phyloP scores from a whole-genome alignment of 108 stramenopile genomes.

The Schizochytrium sp. region DNA sequence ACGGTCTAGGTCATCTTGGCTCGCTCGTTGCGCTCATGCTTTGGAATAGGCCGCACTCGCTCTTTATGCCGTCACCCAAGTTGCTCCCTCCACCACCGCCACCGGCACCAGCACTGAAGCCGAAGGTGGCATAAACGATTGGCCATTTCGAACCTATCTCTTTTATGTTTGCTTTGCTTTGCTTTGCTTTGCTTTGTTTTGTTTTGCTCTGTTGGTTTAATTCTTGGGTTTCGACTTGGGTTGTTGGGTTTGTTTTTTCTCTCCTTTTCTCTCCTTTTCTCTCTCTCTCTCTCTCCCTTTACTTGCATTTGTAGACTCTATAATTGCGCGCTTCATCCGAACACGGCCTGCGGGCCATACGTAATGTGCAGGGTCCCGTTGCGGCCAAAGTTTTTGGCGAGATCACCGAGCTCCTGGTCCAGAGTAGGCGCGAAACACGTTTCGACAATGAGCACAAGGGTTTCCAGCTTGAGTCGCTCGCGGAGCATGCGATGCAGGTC shows the following conservation, averaged over 20 bases:
- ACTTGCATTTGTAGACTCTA: too few species aligned
- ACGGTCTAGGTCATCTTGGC: neutral
- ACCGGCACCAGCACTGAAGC: neutral
- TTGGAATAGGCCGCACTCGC: neutral
- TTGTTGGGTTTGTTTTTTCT: too few species aligned
- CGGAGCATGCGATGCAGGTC: neutral
- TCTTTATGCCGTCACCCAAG: neutral
- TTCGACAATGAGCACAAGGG: neutral
- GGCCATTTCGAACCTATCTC: neutral
- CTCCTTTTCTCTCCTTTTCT: too few species aligned
- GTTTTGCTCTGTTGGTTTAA: too few species aligned
- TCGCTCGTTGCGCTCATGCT: neutral
- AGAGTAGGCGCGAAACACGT: neutral
- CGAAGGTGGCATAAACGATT: neutral
- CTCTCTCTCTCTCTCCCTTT: too few species aligned
- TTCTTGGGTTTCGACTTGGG: too few species aligned
- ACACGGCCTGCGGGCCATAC: neutral
- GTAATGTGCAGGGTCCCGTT: neutral
- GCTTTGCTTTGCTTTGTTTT: too few species aligned
- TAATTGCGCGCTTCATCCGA: neutral
- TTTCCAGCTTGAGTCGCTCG: neutral
- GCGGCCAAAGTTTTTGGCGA: neutral
- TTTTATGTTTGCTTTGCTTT: neutral
- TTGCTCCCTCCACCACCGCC: neutral
- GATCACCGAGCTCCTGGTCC: conserved; percentile 10